These are phyloP conservation scores for Pouteria glomerata DNA, from an alignment of 148 eudicot species.

Conservation along the genomic window DNA sequence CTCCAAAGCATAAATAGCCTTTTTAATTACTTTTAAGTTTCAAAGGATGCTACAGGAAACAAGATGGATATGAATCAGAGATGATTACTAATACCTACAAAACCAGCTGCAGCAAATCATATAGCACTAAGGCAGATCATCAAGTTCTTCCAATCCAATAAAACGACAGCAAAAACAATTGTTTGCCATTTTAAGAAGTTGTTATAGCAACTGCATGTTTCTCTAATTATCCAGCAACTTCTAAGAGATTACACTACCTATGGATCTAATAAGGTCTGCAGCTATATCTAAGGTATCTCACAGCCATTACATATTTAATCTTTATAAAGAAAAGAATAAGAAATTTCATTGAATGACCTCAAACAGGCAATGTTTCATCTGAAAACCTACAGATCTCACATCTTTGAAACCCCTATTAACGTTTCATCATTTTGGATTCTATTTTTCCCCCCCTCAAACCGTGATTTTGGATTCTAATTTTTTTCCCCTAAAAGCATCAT, in stretches of 20 bases:
- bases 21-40: not conserved
- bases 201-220: not conserved
- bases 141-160: not conserved
- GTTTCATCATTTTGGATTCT: not conserved
- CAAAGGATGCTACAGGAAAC: not conserved
- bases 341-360: not conserved
- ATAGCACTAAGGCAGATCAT: not conserved
- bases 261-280: slow-evolving; percentile 3
- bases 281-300: not conserved
- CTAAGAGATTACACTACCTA: not conserved
- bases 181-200: not conserved
- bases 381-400: not conserved
- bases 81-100: not conserved
- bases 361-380: not conserved
- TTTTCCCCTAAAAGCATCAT: not conserved
- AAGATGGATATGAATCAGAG: not conserved
- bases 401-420: not conserved
- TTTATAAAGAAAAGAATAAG: not conserved
- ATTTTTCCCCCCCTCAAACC: no score
- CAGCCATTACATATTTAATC: not conserved
- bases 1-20: no score
- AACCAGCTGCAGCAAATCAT: not conserved
- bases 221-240: not conserved
- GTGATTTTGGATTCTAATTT: not conserved
- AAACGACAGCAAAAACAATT: not conserved